Base-by-base conservation (phyloP, 768 basidiomycete genomes). In the Suillus americanus region DNA sequence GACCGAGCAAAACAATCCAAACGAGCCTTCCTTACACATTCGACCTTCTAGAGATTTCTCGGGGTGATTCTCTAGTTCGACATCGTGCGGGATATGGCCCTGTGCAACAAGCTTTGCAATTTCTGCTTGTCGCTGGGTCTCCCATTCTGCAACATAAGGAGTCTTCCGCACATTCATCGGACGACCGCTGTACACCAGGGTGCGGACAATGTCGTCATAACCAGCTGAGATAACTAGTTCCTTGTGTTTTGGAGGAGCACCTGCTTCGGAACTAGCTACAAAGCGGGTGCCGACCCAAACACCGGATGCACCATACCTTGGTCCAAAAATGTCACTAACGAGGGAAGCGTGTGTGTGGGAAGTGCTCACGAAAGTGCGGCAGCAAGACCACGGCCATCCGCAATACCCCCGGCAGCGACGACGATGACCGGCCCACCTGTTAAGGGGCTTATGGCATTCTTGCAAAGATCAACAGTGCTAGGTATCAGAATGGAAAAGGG, bases 271-370 rank as follows among this genome's bases (percentile, higher is more conserved):
- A 69, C 88, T 88, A 13, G 92, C 91, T 48, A 94, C 91, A 72
- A 95, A 95, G 45, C 92, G 87, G 5, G 92, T 95, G 46, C 91
- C 91, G 43, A 93, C 91, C 94, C 94, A 95, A 3, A 95, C 90
- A 51, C 89, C 94, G 3, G 89, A 81, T 5, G 93, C 94, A 55
- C 94, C 94, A 67, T 90, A 92, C 61, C 89, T 90, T 66, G 55
- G 23, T 61, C 30, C 16, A 18, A 61, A 16, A n/a, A 16, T 35
- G 59, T 64, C 25, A 63, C 46, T 23, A 25, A 10, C 3, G 30
- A 18, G 13, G 8, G 43, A 54, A 25, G 20, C 14, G 16, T 43
- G 51, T 8, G 28, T 5, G 3, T 8, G 9, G 28, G 28, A 46
- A 18, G 54, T 28, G 68, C 79, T 65, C 77, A 90, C 85, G 89